Evolutionary conservation across 371 early-diverging fungal species (phyloP).

Genomic region (Mortierella sp.): DNA sequence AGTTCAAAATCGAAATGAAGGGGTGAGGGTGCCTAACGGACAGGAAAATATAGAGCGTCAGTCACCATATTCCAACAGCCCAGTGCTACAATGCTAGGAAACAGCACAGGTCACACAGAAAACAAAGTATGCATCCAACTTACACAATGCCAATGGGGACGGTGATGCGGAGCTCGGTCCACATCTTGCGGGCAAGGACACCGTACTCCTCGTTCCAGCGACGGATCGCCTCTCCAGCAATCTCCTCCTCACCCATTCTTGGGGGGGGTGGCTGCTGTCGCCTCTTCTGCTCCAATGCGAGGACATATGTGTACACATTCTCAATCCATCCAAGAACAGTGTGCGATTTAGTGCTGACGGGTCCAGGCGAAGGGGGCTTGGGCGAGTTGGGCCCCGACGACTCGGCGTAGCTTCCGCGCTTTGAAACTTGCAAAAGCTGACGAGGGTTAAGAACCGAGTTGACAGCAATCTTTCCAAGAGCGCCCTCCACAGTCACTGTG

Average conservation of each 20-base stretch:
- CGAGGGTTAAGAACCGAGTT: constrained; percentile 91
- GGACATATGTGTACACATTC: constrained; percentile 79
- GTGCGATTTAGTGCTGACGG: constrained; percentile 57
- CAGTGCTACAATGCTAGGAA: not conserved
- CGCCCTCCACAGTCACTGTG: constrained; percentile 90
- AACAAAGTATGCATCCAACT: constrained; percentile 20
- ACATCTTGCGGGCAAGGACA: constrained; percentile 69
- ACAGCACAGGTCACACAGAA: not conserved
- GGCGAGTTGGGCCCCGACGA: constrained; percentile 42
- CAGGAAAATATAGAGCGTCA: not conserved
- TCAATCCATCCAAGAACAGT: constrained; percentile 83
- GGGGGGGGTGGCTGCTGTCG: constrained; percentile 71
- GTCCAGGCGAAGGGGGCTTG: constrained; percentile 53
- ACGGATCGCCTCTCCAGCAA: constrained; percentile 68
- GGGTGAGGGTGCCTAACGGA: constrained; percentile 66
- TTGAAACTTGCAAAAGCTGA: constrained; percentile 83
- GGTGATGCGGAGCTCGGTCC: constrained; percentile 70
- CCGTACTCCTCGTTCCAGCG: constrained; percentile 69
- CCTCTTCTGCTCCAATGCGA: constrained; percentile 87
- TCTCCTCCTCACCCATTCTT: constrained; percentile 63
- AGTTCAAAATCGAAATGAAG: constrained; percentile 77
- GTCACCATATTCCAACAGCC: not conserved
- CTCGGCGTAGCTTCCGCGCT: constrained; percentile 39
- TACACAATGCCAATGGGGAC: constrained; percentile 74
- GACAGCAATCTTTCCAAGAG: constrained; percentile 94